Conservation (phyloP, 805 yeast genomes). For the Crinitomyces ghanaensis region DNA sequence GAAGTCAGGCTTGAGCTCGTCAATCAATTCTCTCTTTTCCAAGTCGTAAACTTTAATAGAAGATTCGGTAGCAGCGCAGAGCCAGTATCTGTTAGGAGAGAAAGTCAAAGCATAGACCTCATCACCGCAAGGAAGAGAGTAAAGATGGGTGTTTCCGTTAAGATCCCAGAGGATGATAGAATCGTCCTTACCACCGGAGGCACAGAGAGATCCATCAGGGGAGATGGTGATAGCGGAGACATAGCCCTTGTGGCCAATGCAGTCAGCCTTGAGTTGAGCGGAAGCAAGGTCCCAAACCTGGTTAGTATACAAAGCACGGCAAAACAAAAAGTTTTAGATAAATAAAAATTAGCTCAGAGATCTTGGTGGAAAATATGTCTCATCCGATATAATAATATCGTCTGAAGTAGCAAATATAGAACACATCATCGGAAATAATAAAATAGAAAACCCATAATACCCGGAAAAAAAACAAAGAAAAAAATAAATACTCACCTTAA, state of each 20-base stretch:
- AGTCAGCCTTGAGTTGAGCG: conserved; percentile 84
- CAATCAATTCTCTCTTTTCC: conserved; percentile 87
- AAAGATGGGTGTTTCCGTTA: conserved; percentile 70
- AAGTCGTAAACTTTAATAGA: conserved; percentile 98
- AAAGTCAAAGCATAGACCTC: conserved; percentile 97
- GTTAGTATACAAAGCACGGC: conserved; percentile 8
- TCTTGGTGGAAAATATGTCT: conserved; percentile 96
- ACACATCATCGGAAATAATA: conserved; percentile 52
- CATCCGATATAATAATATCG: conserved; percentile 54
- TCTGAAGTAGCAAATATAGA: conserved; percentile 99
- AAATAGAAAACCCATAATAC: conserved; percentile 4
- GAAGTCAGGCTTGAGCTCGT: conserved; percentile 97
- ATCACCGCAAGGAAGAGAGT: conserved; percentile 90
- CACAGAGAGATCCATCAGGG: conserved; percentile 99
- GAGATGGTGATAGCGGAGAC: conserved; percentile 93
- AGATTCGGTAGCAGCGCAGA: conserved; percentile 97
- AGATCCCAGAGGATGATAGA: conserved; percentile 97
- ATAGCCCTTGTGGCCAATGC: conserved; percentile 99
- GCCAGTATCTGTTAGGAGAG: conserved; percentile 99
- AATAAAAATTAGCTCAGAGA: too few species aligned
- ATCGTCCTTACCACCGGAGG: conserved; percentile 99
- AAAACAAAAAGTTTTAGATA: conserved; percentile 1
- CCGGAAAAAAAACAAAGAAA: conserved; percentile 7
- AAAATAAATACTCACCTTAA: conserved; percentile 72
- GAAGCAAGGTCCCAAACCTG: conserved; percentile 91